Evolutionary conservation across 2,329 filamentous ascomycete species (phyloP).

Genomic region (Colletotrichum sp.): DNA sequence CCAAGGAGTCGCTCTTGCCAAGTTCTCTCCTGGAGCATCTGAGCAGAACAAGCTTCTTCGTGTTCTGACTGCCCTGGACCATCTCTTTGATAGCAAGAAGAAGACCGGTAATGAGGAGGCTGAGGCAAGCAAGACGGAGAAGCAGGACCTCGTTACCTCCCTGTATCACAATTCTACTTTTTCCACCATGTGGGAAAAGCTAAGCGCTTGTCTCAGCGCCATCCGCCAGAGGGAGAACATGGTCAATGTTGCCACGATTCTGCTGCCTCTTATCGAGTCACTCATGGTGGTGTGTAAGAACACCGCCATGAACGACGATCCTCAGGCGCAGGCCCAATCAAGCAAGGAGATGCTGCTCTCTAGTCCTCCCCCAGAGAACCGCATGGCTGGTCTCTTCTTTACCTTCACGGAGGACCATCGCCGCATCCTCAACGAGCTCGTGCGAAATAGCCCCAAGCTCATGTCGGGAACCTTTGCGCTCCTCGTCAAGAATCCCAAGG

Average conservation of each 20-base stretch:
- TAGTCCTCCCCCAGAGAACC: conserved; percentile 77
- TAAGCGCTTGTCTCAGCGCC: conserved; percentile 85
- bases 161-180: conserved; percentile 94
- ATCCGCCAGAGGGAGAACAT: conserved; percentile 94
- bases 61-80: conserved; percentile 91
- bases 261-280: conserved; percentile 92
- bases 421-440: conserved; percentile 96
- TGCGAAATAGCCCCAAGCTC: conserved; percentile 94
- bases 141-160: conserved; percentile 83
- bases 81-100: conserved; percentile 87
- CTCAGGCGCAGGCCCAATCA: conserved; percentile 43
- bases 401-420: conserved; percentile 97
- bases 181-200: conserved; percentile 86
- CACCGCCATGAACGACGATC: conserved; percentile 77
- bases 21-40: conserved; percentile 94
- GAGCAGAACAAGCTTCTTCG: conserved; percentile 96
- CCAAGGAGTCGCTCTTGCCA: conserved; percentile 89
- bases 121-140: conserved; percentile 63
- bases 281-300: conserved; percentile 99
- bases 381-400: conserved; percentile 93
- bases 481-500: conserved; percentile 97
- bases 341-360: conserved; percentile 71
- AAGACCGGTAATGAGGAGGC: conserved; percentile 55
- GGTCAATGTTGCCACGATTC: conserved; percentile 95
- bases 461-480: conserved; percentile 99